These are phyloP conservation scores for Coemansia sp. DNA, from an alignment of 192 early-diverging fungal genomes.

Conservation along the genomic window DNA sequence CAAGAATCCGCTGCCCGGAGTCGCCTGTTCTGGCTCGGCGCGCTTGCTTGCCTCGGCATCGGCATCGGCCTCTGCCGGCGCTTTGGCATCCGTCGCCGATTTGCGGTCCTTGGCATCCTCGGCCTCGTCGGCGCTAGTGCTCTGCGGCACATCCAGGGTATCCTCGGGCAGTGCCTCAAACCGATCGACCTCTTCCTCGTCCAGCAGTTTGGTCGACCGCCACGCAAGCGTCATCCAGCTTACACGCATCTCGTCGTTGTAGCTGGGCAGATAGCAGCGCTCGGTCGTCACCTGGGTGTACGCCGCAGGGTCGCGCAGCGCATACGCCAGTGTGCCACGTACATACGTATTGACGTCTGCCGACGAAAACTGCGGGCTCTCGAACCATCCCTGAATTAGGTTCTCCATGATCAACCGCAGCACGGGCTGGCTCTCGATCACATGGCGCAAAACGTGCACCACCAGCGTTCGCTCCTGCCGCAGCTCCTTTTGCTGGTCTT, in stretches of 20 bases:
- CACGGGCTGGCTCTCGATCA: conserved; percentile 68
- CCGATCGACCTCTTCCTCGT: conserved; percentile 38
- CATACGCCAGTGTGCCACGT: conserved; percentile 55
- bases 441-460: conserved; percentile 84
- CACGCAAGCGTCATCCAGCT: conserved; percentile 57
- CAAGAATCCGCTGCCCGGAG: conserved; percentile 11
- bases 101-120: not conserved
- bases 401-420: conserved; percentile 67
- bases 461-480: conserved; percentile 75
- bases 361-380: conserved; percentile 60
- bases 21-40: conserved; percentile 9
- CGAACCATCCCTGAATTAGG: conserved; percentile 72
- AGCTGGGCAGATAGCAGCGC: conserved; percentile 62
- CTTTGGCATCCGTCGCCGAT: not conserved
- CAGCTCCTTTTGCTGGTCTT: conserved; percentile 61
- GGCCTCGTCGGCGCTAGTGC: not conserved
- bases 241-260: conserved; percentile 59
- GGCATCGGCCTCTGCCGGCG: conserved; percentile 3
- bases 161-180: conserved; percentile 20
- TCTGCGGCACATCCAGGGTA: not conserved
- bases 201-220: conserved; percentile 45
- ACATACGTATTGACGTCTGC: conserved; percentile 68
- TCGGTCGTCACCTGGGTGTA: conserved; percentile 63
- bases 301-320: conserved; percentile 61
- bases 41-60: not conserved